These are phyloP conservation scores for Cotoneaster glaucophyllus DNA, from an alignment of 306 rosid species.

Conservation along the genomic window DNA sequence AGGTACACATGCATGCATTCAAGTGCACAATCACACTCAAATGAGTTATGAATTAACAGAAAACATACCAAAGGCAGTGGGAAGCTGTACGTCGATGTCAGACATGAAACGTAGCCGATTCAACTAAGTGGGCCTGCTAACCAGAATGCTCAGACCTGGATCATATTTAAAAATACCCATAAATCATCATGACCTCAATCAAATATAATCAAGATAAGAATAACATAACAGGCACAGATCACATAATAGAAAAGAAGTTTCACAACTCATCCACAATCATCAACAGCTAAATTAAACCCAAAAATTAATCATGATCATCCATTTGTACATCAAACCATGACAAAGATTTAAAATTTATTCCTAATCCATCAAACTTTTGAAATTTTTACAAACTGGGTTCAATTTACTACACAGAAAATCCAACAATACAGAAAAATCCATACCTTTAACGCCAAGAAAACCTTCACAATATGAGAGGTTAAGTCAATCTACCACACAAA, in stretches of 20 bases:
- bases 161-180: not conserved
- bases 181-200: not conserved
- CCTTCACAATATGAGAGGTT: conserved; percentile 71
- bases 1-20: not conserved
- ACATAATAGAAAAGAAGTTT: too few relatives aligned
- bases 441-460: conserved; percentile 86
- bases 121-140: conserved; percentile 19
- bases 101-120: conserved; percentile 62
- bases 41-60: not conserved
- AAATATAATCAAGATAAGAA: too few relatives aligned
- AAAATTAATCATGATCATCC: too few relatives aligned
- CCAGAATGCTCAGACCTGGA: conserved; percentile 44
- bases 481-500: too few relatives aligned
- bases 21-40: not conserved
- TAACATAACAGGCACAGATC: too few relatives aligned
- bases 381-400: not conserved
- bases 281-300: too few relatives aligned
- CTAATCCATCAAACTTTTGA: not conserved
- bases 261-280: too few relatives aligned
- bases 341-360: not conserved
- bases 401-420: not conserved
- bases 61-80: conserved; percentile 63
- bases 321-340: too few relatives aligned
- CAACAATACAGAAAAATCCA: not conserved
- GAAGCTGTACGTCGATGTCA: conserved; percentile 66